Evolutionary conservation across 2,329 filamentous ascomycete species (phyloP).

Genomic region (Epichloe gansuensis): DNA sequence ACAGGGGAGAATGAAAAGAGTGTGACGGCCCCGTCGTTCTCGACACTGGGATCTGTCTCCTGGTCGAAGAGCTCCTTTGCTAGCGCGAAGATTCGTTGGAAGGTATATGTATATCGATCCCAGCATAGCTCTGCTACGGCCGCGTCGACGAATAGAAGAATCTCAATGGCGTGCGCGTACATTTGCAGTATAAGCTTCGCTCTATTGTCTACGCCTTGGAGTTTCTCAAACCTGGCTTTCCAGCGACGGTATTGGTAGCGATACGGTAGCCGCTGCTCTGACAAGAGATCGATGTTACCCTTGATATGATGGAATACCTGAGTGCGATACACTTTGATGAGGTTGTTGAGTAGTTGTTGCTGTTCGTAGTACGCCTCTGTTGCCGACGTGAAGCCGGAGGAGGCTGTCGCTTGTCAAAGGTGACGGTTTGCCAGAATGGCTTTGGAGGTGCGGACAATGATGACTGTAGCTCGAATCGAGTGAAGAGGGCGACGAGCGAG

Average conservation of each 20-base stretch:
- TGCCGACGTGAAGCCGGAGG: not conserved
- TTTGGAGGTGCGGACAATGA: not conserved
- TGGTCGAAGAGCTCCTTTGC: not conserved
- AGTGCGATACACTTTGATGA: slow-evolving; percentile 1
- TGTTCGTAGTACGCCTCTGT: slow-evolving; percentile 2
- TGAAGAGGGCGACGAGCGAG: slow-evolving; percentile 9
- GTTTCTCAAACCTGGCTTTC: slow-evolving; percentile 4
- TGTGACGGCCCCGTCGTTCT: not conserved
- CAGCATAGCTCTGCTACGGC: not conserved
- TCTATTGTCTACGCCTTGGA: not conserved
- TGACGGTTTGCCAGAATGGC: not conserved
- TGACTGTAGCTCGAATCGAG: slow-evolving; percentile 6
- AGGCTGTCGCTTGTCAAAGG: slow-evolving; percentile 1
- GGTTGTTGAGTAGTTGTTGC: slow-evolving; percentile 1
- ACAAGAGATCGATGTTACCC: not conserved
- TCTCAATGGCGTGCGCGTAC: slow-evolving; percentile 1
- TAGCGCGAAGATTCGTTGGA: not conserved
- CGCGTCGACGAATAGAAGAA: not conserved
- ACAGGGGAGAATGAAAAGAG: slow-evolving; percentile 2
- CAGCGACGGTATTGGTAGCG: slow-evolving; percentile 5
- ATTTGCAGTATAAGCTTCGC: slow-evolving; percentile 3
- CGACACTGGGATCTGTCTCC: not conserved
- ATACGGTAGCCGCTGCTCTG: not conserved
- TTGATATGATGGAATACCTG: not conserved
- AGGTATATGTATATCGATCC: slow-evolving; percentile 3